Conservation (phyloP, 2,329 filamentous ascomycete genomes). For the Fusarium torulosum region DNA sequence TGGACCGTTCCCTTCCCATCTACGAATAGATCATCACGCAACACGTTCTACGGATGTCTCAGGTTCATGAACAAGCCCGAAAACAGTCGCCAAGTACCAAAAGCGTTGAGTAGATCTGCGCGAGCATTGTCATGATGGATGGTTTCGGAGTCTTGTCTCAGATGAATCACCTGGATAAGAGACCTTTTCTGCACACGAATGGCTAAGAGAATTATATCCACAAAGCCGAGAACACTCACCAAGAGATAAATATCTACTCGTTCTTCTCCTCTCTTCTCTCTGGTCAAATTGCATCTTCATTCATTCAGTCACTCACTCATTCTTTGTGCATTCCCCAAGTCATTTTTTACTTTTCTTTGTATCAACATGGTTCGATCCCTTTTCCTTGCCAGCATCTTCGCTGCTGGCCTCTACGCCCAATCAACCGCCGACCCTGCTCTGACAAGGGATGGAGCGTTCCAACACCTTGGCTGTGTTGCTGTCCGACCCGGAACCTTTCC, state of each 20-base stretch:
- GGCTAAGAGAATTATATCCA: not conserved
- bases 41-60: conserved; percentile 17
- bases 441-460: conserved; percentile 12
- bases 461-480: conserved; percentile 35
- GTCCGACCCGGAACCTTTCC: conserved; percentile 32
- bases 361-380: conserved; percentile 21
- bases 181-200: conserved; percentile 7
- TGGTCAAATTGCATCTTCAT: not conserved
- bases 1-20: not conserved
- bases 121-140: not conserved
- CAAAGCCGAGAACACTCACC: not conserved
- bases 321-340: conserved; percentile 27
- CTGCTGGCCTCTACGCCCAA: conserved; percentile 24
- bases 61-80: not conserved
- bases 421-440: conserved; percentile 31
- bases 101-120: not conserved
- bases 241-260: conserved; percentile 22
- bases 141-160: conserved; percentile 24
- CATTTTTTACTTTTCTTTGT: conserved; percentile 35
- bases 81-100: conserved; percentile 10
- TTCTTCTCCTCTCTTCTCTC: not conserved
- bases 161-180: conserved; percentile 1
- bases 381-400: conserved; percentile 22
- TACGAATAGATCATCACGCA: not conserved
- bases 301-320: conserved; percentile 22